Evolutionary conservation across 495 filamentous ascomycete species (phyloP).

Genomic region (Talaromyces wortmannii): DNA sequence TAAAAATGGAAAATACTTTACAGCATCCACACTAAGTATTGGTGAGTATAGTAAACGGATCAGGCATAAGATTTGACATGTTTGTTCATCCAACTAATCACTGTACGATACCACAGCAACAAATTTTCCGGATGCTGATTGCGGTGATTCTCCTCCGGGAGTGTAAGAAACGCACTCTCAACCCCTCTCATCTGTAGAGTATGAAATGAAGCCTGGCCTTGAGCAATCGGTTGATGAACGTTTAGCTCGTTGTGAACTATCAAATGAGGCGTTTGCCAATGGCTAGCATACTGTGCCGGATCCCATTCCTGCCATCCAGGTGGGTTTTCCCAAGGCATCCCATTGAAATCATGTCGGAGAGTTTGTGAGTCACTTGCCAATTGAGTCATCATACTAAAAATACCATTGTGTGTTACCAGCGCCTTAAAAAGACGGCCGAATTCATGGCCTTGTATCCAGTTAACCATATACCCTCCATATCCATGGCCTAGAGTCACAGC

Average conservation of each 20-base stretch:
- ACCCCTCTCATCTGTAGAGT: conserved; percentile 39
- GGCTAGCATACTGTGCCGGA: conserved; percentile 23
- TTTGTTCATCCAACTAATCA: background rate
- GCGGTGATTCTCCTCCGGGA: conserved; percentile 44
- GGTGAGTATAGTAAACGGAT: background rate
- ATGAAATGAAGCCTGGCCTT: conserved; percentile 40
- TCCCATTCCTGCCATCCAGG: conserved; percentile 38
- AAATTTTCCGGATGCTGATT: background rate
- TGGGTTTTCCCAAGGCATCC: conserved; percentile 33
- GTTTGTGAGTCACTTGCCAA: background rate
- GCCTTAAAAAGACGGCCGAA: conserved; percentile 48
- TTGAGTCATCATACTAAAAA: conserved; percentile 19
- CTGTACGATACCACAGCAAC: conserved; percentile 1
- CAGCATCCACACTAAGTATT: background rate
- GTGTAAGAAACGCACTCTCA: conserved; percentile 53
- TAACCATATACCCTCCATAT: conserved; percentile 50
- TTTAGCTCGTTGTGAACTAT: conserved; percentile 40
- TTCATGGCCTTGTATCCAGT: conserved; percentile 50
- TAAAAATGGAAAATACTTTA: too few species aligned
- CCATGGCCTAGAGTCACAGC: conserved; percentile 43
- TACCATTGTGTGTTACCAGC: conserved; percentile 40
- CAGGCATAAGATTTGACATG: background rate
- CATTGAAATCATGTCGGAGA: conserved; percentile 26
- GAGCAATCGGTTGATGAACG: conserved; percentile 33
- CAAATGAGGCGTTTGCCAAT: conserved; percentile 37